phyloP scores from a whole-genome alignment of 139 green algal genomes.

The Tetradesmus obliquus region DNA sequence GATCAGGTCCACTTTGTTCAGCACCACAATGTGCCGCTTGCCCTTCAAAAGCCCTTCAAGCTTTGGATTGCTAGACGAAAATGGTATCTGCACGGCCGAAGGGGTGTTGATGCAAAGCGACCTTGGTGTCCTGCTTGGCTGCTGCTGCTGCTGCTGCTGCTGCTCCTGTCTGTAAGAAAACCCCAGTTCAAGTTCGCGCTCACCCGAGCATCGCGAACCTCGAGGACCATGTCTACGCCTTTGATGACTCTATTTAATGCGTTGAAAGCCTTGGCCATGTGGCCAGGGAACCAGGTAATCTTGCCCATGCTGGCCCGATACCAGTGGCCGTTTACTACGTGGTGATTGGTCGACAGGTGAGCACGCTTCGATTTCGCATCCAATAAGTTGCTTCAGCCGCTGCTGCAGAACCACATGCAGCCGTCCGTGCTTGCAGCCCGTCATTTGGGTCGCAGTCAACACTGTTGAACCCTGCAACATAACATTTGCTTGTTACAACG shows the following conservation, averaged over 20 bases:
- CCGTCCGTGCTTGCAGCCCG: no score
- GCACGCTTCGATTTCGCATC: no score
- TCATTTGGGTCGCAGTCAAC: no score
- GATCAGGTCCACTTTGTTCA: slow-evolving; percentile 57
- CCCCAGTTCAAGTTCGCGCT: neutral
- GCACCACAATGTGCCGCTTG: slow-evolving; percentile 51
- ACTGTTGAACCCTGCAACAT: no score
- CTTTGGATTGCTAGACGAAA: slow-evolving; percentile 44
- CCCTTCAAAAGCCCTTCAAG: slow-evolving; percentile 19
- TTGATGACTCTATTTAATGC: slow-evolving; percentile 48
- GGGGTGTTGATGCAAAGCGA: neutral
- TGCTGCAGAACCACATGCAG: neutral
- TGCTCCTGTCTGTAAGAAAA: neutral
- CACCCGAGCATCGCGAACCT: slow-evolving; percentile 53
- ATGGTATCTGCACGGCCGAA: slow-evolving; percentile 28
- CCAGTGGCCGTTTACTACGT: no score
- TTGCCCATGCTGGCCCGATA: neutral
- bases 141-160: slow-evolving; percentile 10
- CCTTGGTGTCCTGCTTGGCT: neutral
- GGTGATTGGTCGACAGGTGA: no score
- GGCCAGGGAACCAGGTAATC: slow-evolving; percentile 52
- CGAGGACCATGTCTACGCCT: slow-evolving; percentile 50
- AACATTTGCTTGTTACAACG: no score
- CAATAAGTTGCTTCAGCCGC: neutral
- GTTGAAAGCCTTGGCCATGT: slow-evolving; percentile 52